Base-by-base conservation (phyloP, 768 basidiomycete genomes). In the Amanita rubescens region DNA sequence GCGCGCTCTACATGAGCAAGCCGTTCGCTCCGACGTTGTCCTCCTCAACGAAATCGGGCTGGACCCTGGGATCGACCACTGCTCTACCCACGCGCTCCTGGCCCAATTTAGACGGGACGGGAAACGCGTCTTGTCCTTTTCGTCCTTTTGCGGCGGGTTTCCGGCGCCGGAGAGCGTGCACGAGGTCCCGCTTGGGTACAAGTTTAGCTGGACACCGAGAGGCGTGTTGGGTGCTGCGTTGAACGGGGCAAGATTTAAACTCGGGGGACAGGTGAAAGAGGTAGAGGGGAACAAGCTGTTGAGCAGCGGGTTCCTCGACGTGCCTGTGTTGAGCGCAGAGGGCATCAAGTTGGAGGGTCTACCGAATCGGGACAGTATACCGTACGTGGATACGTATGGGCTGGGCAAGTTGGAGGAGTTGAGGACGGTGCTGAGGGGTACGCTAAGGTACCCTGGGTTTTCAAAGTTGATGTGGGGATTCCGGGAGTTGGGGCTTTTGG, bases 131-230 rank as follows among this genome's bases (percentile, higher is more conserved):
- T 62, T 76, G 0, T 85, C 87, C 0, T 96, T 95, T 65, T 81
- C 81, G 1, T 93, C 90, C 1, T 94, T 94, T 75, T 97, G 94
- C 53, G 94, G 94, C 1, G 94, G 94, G 1, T 73, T 97, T 3
- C 94, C 94, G 0, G 84, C 86, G 0, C 90, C 90, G 0, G 87
- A 87, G 17, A 60, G 60, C 39, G 74, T 75, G 7, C 60, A 68
- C 8, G 67, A 73, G 56, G 80, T 86, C 14, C 91, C 92, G 1
- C 69, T 94, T 9, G 77, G 85, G n/a, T 94, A 95, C 63, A 95
- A 94, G 63, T 93, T 93, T 63, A 90, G 91, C 59, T 97, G 94
- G 94, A 88, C 83, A 46, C 93, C 94, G 0, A 75, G 83, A 54
- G 94, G 91, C 5, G 93, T 95, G 7, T 69, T 97, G 35, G 79